Evolutionary conservation across 768 basidiomycete genomes (phyloP), one percentile per base, ranked within the genome.

Genomic region (Phaeotremella skinneri): DNA sequence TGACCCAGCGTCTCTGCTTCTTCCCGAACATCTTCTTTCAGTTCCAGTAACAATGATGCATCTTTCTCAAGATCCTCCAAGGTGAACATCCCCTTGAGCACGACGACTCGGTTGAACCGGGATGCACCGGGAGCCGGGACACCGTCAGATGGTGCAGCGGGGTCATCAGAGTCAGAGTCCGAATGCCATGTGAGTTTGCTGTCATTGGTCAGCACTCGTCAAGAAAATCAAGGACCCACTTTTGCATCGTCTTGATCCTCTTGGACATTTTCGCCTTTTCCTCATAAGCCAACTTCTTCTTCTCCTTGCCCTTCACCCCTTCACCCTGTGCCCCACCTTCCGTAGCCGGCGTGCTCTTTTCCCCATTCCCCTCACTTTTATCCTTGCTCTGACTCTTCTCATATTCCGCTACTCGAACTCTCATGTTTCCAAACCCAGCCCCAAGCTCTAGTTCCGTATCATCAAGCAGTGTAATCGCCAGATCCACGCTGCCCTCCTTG

Each of bases 181-280:
- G 90, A 91, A 58, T 90, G 87, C 94, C 94, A 98, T 70, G 96
- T 83, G 27, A 97, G 78, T 81, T 94, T 97, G 73, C 94, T 97
- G 45, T 27, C 23, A 26, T 39, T n/a, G n/a, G 49, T 61, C 61
- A 54, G 45, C 52, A 42, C 25, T 45, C 2, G 43, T 20, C 21
- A 9, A 41, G 52, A 1, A 21, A 16, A 45, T 58, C 30, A 23
- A 27, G 41, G 11, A 76, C 82, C 57, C 71, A 93, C 93, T 84
- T 70, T 58, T 78, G 74, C 70, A 78, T 65, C 43, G 56, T 69
- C 56, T 69, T 67, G 26, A 76, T 74, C 51, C 76, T 53, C 62
- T 75, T 75, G 32, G 69, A 67, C 65, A 75, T 73, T 51, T 62
- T 61, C 55, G 66, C 70, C 59, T 78, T 75, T 58, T 78, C 74